phyloP scores from a whole-genome alignment of 352 stramenopile species.

The Phytopythium boreale region DNA sequence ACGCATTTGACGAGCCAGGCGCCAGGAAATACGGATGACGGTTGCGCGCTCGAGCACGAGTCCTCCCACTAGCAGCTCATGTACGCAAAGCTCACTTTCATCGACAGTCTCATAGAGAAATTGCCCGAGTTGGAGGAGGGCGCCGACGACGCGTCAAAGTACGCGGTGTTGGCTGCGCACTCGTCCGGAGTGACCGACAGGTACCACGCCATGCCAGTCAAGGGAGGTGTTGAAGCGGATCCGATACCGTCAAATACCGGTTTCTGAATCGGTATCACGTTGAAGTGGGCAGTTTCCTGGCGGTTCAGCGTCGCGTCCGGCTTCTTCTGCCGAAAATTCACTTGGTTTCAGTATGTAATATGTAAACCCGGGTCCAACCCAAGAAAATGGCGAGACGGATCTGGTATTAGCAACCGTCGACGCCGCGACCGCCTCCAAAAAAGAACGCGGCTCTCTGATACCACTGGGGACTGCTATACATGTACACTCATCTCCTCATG shows the following conservation, averaged over 20 bases:
- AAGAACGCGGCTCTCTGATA: neutral
- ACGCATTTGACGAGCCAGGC: too few species aligned
- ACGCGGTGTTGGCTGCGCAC: too few species aligned
- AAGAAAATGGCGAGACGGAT: neutral
- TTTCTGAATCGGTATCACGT: neutral
- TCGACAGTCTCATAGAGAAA: too few species aligned
- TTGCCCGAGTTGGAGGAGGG: too few species aligned
- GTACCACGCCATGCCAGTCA: too few species aligned
- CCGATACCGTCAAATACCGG: neutral
- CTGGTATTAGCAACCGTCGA: neutral
- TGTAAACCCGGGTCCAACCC: neutral
- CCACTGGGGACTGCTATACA: neutral
- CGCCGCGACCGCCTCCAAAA: neutral
- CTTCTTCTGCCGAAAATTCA: neutral
- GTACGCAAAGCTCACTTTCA: too few species aligned
- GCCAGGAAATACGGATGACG: too few species aligned
- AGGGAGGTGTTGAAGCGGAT: neutral
- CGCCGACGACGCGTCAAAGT: too few species aligned
- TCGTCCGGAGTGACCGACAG: too few species aligned
- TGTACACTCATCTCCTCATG: neutral
- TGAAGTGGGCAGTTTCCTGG: neutral
- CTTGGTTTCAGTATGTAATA: conserved; percentile 1
- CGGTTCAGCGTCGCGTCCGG: neutral
- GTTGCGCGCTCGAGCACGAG: too few species aligned
- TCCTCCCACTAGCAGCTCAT: too few species aligned